Evolutionary conservation across 805 yeast genomes (phyloP).

Genomic region (Ogataea corticis): DNA sequence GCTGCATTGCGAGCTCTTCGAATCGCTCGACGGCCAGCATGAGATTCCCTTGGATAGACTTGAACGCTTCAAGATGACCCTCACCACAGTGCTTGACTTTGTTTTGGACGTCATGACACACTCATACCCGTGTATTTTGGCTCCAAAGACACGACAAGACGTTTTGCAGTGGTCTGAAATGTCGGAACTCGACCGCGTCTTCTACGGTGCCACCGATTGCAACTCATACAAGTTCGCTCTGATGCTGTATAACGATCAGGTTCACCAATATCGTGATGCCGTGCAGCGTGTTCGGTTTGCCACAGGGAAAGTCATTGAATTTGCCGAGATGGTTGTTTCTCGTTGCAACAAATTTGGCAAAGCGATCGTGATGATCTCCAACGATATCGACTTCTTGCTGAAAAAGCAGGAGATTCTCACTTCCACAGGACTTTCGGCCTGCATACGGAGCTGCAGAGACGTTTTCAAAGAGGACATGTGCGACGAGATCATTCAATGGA

Average conservation of each 20-base stretch:
- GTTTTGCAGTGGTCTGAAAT: slow-evolving; percentile 27
- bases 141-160: slow-evolving; percentile 25
- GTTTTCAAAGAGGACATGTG: slow-evolving; percentile 79
- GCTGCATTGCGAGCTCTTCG: slow-evolving; percentile 49
- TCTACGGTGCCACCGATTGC: slow-evolving; percentile 46
- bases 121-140: slow-evolving; percentile 41
- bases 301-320: slow-evolving; percentile 61
- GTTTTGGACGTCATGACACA: slow-evolving; percentile 60
- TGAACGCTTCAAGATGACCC: slow-evolving; percentile 38
- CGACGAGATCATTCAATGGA: slow-evolving; percentile 68
- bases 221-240: slow-evolving; percentile 54
- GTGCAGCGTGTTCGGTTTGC: slow-evolving; percentile 62
- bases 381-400: slow-evolving; percentile 48
- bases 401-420: slow-evolving; percentile 57
- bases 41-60: slow-evolving; percentile 43
- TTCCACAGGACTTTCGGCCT: slow-evolving; percentile 63
- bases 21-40: slow-evolving; percentile 2
- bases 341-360: slow-evolving; percentile 65
- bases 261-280: slow-evolving; percentile 74
- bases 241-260: slow-evolving; percentile 75
- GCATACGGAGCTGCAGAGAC: slow-evolving; percentile 68
- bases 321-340: slow-evolving; percentile 71
- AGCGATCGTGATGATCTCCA: slow-evolving; percentile 64
- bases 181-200: slow-evolving; percentile 33
- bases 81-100: slow-evolving; percentile 55